Evolutionary conservation across 2,329 filamentous ascomycete genomes (phyloP), one percentile per base, ranked within the genome.

Genomic region (Venturia carpophila): DNA sequence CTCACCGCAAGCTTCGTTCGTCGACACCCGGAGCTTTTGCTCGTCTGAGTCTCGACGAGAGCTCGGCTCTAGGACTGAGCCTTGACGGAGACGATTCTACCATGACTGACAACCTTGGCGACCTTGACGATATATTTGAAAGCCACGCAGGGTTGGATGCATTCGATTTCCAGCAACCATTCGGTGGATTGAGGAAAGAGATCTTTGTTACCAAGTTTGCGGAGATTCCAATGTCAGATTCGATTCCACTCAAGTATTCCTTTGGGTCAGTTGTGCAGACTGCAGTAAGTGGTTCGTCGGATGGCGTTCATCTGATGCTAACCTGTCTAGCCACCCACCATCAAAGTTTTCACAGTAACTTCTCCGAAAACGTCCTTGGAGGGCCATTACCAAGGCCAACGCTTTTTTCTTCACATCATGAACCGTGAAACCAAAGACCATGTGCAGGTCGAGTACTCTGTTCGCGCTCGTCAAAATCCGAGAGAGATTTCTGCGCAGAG

Each of bases 21-120:
- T 87, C 84, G 11, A 80, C 84, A 1, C 82, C 81, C 30, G 83
- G 81, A 43, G 76, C 74, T 58, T 70, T 77, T 34, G 76, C 75
- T 27, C 70, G 75, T 43, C 71, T 76, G 68, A 77, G 75, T 63
- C 65, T 77, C 11, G 73, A 73, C 13, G 73, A 69, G 19, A 70
- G 69, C 17, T 75, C 75, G 27, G 71, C 76, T 21, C 74, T 76
- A 60, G 75, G 76, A 42, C 74, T 73, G 72, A 76, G 49, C 73
- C 76, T 62, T 71, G 74, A 74, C 64, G 62, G 58, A n/a, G 74
- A 76, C 45, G 74, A 73, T 2, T 75, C 64, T n/a, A 27, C n/a
- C n/a, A 61, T 41, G n/a, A 30, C 73, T 62, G 74, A 75, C 62
- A 73, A 73, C 3, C 68, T 75, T 41, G 75, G 77, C 37, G 75